Evolutionary conservation across 2,329 filamentous ascomycete species (phyloP).

Genomic region (Ophiostoma sp.): DNA sequence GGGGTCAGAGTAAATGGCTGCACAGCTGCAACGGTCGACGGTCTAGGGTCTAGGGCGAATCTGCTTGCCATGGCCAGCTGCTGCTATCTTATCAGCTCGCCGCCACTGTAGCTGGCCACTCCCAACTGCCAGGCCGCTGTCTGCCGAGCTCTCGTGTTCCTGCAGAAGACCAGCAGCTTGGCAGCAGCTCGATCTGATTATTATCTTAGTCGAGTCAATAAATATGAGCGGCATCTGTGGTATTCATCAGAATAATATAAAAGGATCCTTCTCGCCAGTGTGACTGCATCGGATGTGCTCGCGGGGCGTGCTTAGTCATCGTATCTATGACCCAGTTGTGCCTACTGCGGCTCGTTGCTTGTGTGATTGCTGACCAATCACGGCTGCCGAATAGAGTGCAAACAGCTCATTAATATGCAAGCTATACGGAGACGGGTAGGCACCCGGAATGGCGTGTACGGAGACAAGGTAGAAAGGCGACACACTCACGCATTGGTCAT

Average conservation of each 20-base stretch:
- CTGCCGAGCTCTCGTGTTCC: not conserved
- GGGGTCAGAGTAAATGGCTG: not conserved
- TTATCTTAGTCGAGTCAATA: too few species aligned
- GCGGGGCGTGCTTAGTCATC: not conserved
- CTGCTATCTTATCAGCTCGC: not conserved
- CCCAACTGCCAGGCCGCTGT: not conserved
- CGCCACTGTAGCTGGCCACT: not conserved
- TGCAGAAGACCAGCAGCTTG: not conserved
- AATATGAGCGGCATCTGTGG: too few species aligned
- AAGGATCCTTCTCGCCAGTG: not conserved
- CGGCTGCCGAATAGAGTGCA: not conserved
- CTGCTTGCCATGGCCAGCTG: too few species aligned
- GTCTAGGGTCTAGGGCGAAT: too few species aligned
- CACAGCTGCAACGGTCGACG: not conserved
- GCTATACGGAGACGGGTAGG: not conserved
- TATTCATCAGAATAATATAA: not conserved
- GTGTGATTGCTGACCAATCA: slow-evolving; percentile 10
- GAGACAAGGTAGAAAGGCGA: not conserved
- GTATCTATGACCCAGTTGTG: not conserved
- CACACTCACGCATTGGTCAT: slow-evolving; percentile 19
- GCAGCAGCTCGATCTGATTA: not conserved
- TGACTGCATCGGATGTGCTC: not conserved
- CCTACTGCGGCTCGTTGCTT: not conserved
- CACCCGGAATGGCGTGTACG: slow-evolving; percentile 8
- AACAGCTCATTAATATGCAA: not conserved